Conservation (phyloP, 2,329 filamentous ascomycete genomes). For the Alternaria sp. region DNA sequence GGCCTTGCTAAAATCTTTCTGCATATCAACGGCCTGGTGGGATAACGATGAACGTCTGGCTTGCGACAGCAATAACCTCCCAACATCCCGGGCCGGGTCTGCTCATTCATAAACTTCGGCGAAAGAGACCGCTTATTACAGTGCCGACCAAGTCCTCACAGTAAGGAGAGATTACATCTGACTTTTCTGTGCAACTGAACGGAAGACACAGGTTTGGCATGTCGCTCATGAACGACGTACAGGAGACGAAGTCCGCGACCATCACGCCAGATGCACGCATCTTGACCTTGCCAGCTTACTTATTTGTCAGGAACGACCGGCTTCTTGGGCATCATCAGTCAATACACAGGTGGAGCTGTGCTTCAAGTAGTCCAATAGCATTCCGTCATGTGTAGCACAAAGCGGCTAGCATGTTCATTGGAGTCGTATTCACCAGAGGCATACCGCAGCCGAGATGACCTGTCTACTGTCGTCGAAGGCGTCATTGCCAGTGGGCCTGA, state of each 20-base stretch:
- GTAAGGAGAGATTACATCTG: neutral
- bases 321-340: neutral
- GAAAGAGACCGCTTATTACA: neutral
- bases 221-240: neutral
- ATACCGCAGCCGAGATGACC: constrained; percentile 1
- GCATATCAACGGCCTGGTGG: neutral
- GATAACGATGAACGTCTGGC: neutral
- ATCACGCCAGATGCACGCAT: neutral
- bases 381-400: constrained; percentile 4
- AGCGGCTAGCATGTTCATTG: neutral
- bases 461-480: neutral
- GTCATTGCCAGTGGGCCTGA: neutral
- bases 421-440: neutral
- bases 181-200: neutral
- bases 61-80: neutral
- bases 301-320: neutral
- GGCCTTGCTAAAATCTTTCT: neutral
- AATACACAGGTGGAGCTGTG: neutral
- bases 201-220: neutral
- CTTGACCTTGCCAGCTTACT: neutral
- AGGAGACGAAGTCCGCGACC: neutral
- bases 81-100: neutral
- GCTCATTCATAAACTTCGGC: neutral
- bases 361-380: neutral
- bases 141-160: neutral